Conservation (phyloP, 1,284 basidiomycete genomes). For the Naganishia albida region DNA sequence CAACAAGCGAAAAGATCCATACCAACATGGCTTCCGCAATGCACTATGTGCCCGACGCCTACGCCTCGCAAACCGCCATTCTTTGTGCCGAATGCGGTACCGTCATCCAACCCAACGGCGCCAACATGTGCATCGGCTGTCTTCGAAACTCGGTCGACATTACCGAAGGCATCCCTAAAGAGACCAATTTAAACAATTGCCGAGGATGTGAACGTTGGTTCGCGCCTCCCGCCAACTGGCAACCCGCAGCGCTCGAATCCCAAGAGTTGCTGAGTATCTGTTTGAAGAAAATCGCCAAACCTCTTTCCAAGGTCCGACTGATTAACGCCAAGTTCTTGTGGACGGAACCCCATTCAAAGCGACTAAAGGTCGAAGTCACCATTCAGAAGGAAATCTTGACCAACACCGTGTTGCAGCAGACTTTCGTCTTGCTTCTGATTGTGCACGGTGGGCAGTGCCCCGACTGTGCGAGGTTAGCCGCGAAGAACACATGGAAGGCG, state of each 20-base stretch:
- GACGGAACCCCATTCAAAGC: slow-evolving; percentile 97
- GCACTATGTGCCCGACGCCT: slow-evolving; percentile 51
- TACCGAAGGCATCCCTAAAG: slow-evolving; percentile 97
- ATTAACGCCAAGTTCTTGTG: slow-evolving; percentile 98
- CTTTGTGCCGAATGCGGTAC: slow-evolving; percentile 63
- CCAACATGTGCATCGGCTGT: slow-evolving; percentile 92
- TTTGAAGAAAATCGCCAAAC: slow-evolving; percentile 88
- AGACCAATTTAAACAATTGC: slow-evolving; percentile 92
- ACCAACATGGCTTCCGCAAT: slow-evolving; percentile 36
- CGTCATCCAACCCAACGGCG: slow-evolving; percentile 91
- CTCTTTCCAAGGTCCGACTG: slow-evolving; percentile 84
- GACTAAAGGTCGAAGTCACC: slow-evolving; percentile 88
- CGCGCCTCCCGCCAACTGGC: slow-evolving; percentile 87
- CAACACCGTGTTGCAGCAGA: slow-evolving; percentile 93
- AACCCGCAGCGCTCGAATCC: slow-evolving; percentile 82
- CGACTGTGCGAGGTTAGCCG: slow-evolving; percentile 87
- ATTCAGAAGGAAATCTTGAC: slow-evolving; percentile 98
- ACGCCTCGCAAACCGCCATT: slow-evolving; percentile 51
- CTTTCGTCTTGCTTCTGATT: slow-evolving; percentile 94
- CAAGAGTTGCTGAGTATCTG: slow-evolving; percentile 85
- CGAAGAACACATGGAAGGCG: slow-evolving; percentile 98
- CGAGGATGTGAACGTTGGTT: slow-evolving; percentile 95
- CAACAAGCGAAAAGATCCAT: neutral
- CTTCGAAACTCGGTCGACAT: slow-evolving; percentile 93
- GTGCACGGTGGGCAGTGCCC: slow-evolving; percentile 96